phyloP scores from a whole-genome alignment of 208 protist genomes.

The Leishmania braziliensis region DNA sequence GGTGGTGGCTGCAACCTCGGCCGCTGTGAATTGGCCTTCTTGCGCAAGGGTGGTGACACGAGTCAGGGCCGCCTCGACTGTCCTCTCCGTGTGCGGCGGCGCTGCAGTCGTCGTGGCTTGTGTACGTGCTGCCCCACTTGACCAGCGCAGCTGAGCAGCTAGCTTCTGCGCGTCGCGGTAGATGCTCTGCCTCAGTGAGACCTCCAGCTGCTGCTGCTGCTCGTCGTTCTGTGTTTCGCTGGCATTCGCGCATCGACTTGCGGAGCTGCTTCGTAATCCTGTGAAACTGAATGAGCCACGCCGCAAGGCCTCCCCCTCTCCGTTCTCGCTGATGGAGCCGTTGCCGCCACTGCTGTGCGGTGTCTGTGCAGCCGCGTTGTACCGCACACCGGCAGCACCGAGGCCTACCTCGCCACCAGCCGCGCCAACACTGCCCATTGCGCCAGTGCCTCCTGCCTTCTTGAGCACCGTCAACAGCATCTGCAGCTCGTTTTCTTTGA shows the following conservation, averaged over 20 bases:
- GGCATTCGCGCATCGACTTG: background rate
- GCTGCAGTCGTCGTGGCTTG: background rate
- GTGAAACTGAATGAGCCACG: background rate
- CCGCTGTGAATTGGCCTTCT: slow-evolving; percentile 39
- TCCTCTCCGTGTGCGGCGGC: background rate
- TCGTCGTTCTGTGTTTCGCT: background rate
- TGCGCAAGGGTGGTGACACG: slow-evolving; percentile 35
- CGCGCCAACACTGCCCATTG: slow-evolving; percentile 45
- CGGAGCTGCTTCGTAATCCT: background rate
- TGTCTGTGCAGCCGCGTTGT: slow-evolving; percentile 32
- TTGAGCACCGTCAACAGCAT: slow-evolving; percentile 89
- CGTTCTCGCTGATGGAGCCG: background rate
- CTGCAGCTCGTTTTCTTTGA: slow-evolving; percentile 93
- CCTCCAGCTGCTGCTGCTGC: slow-evolving; percentile 1
- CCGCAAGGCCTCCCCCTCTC: background rate
- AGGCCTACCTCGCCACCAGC: slow-evolving; percentile 68
- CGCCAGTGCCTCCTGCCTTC: slow-evolving; percentile 33
- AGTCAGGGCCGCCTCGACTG: slow-evolving; percentile 17
- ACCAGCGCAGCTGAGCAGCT: slow-evolving; percentile 14
- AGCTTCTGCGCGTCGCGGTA: slow-evolving; percentile 19
- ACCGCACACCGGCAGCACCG: slow-evolving; percentile 3
- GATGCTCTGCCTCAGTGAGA: slow-evolving; percentile 11
- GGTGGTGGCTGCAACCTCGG: slow-evolving; percentile 47
- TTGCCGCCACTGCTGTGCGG: background rate
- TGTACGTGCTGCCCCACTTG: background rate